These are phyloP conservation scores for Diutina ranongensis DNA, from an alignment of 1,139 yeast genomes.

Conservation along the genomic window DNA sequence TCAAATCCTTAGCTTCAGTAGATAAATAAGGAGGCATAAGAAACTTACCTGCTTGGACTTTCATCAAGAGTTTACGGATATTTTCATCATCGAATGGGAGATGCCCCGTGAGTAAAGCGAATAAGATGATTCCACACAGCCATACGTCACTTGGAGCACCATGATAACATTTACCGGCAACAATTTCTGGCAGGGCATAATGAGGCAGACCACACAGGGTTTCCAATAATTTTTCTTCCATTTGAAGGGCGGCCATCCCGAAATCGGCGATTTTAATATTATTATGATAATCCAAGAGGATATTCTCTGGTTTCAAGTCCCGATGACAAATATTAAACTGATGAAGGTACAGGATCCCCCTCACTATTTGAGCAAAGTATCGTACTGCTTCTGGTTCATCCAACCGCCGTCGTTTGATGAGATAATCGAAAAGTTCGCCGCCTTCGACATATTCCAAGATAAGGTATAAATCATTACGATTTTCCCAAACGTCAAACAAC, in stretches of 20 bases:
- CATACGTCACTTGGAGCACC: conserved; percentile 97
- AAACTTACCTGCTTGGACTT: conserved; percentile 85
- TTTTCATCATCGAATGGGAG: conserved; percentile 96
- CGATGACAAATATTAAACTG: conserved; percentile 91
- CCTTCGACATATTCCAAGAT: conserved; percentile 95
- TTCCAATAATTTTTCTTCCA: conserved; percentile 72
- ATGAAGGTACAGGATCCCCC: conserved; percentile 90
- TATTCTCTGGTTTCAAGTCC: conserved; percentile 91
- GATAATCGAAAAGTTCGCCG: conserved; percentile 88
- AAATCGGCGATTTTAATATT: conserved; percentile 96
- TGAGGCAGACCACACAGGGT: conserved; percentile 98
- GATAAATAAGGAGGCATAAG: conserved; percentile 75
- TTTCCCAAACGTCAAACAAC: conserved; percentile 98
- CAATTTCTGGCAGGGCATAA: conserved; percentile 96
- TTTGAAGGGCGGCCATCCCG: conserved; percentile 99
- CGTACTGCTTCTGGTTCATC: conserved; percentile 84
- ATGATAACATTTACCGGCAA: conserved; percentile 86
- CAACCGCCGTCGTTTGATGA: conserved; percentile 78
- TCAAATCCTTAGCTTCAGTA: conserved; percentile 76
- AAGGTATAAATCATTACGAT: conserved; percentile 80
- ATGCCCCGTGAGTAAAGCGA: conserved; percentile 89
- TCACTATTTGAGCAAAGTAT: conserved; percentile 84
- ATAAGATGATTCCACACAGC: conserved; percentile 95
- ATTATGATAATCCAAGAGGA: conserved; percentile 72
- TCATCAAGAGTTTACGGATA: conserved; percentile 70